Evolutionary conservation across 208 protist species (phyloP).

Genomic region (Hexamita inflata): DNA sequence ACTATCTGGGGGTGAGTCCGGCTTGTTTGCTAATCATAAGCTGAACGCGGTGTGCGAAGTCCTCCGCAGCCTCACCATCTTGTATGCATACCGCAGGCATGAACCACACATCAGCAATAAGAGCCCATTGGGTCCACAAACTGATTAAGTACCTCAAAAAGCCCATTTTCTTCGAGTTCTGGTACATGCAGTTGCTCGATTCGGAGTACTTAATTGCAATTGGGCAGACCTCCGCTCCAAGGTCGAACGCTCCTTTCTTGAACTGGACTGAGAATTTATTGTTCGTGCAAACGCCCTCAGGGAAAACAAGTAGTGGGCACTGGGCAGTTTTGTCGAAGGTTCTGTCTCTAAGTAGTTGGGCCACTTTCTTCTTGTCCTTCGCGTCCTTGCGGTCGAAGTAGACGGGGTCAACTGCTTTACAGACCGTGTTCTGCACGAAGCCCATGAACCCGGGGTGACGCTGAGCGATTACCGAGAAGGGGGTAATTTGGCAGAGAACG

Average conservation of each 20-base stretch:
- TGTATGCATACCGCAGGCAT: not conserved
- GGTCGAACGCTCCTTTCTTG: conserved; percentile 46
- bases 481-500: not conserved
- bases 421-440: conserved; percentile 37
- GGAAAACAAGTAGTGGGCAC: conserved; percentile 39
- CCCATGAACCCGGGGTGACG: conserved; percentile 38
- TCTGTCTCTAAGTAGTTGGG: conserved; percentile 16
- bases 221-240: conserved; percentile 42
- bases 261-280: conserved; percentile 47
- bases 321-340: conserved; percentile 16
- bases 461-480: conserved; percentile 38
- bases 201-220: conserved; percentile 48
- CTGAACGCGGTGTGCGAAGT: conserved; percentile 18
- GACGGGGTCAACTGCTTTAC: conserved; percentile 29
- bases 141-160: conserved; percentile 31
- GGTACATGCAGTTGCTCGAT: conserved; percentile 37
- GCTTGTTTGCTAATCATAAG: not conserved
- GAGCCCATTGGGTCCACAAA: conserved; percentile 33
- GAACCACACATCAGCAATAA: conserved; percentile 38
- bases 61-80: conserved; percentile 6
- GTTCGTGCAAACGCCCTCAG: conserved; percentile 47
- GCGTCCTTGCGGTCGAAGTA: conserved; percentile 44
- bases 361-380: conserved; percentile 19
- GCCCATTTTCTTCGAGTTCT: conserved; percentile 27
- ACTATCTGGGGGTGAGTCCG: conserved; percentile 17